Evolutionary conservation across 805 yeast species (phyloP).

Genomic region (Peterozyma xylosa): DNA sequence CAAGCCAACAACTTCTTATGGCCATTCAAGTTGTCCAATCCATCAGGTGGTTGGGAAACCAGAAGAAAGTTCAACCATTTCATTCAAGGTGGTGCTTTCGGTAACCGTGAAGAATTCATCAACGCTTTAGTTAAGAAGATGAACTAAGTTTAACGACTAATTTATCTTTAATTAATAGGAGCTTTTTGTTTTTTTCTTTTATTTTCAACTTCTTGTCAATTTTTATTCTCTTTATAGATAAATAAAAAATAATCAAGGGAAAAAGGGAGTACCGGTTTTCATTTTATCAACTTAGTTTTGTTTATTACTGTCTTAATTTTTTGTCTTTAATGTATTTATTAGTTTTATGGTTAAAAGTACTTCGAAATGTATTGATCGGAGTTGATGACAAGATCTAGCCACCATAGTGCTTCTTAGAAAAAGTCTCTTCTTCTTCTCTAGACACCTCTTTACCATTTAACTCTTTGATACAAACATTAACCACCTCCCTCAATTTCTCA

Average conservation of each 20-base stretch:
- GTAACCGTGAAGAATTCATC: constrained; percentile 96
- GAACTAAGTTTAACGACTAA: constrained; percentile 49
- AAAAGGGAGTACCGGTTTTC: neutral
- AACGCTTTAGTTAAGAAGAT: constrained; percentile 89
- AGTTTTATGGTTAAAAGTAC: too few relatives aligned
- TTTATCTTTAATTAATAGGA: constrained; percentile 8
- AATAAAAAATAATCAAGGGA: neutral
- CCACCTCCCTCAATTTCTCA: constrained; percentile 34
- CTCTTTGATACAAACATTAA: constrained; percentile 33
- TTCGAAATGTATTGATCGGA: too few relatives aligned
- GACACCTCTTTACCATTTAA: constrained; percentile 53
- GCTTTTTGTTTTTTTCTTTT: constrained; percentile 1
- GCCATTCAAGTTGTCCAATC: constrained; percentile 97
- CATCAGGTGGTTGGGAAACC: constrained; percentile 97
- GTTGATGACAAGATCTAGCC: neutral
- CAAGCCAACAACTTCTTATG: constrained; percentile 97
- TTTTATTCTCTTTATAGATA: neutral
- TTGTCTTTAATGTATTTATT: too few relatives aligned
- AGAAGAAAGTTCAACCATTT: constrained; percentile 95
- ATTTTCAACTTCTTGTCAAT: neutral
- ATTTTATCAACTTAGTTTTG: too few relatives aligned
- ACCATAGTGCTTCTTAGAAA: constrained; percentile 4
- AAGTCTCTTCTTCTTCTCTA: constrained; percentile 43
- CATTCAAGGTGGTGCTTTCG: constrained; percentile 97
- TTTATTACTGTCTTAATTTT: too few relatives aligned